Evolutionary conservation across 2,329 filamentous ascomycete species (phyloP), one percentile per base, ranked within the genome.

Genomic region (Davidsoniella virescens): DNA sequence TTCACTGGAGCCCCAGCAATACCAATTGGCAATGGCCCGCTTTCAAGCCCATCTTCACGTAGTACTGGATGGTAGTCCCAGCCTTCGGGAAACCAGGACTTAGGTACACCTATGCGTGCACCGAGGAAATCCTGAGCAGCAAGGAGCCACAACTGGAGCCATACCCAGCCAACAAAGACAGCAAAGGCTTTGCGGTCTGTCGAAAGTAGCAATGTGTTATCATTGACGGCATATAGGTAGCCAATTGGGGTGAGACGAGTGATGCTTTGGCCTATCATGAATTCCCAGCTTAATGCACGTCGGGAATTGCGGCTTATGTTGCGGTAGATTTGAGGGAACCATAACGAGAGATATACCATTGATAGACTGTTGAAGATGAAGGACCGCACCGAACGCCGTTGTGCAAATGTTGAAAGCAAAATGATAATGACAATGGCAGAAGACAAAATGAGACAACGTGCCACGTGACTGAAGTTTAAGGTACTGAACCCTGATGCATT

Each of bases 31-130:
- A 94, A 65, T 1, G 79, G 81, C 17, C 83, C 86, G 16, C 84
- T 78, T 67, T 94, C 84, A 43, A 86, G 65, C 53, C 80, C 83
- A 55, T 94, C 87, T 59, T 87, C 84, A 25, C 86, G 78, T 18
- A 98, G 70, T 2, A 94, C 72, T 0, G 87, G 90, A 62, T 98
- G 90, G 62, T 98, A 98, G 60, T 98, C 90, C 74, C 94, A 98
- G 1, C 84, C 85, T 51, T 79, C 75, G n/a, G 77, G 75, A 54
- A 71, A 68, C 77, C 78, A 82, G 47, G 75, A 73, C 42, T 76
- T 73, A 2, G 80, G 82, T 0, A 96, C 67, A 50, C 87, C 87
- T 66, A 92, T 90, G n/a, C 92, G 73, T 1, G 90, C 87, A 0
- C 92, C 90, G 3, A 96, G 68, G 12, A 94, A 70, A 56, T 90